Base-by-base conservation (phyloP, 1,284 basidiomycete species). In the Sporisorium exsertum region DNA sequence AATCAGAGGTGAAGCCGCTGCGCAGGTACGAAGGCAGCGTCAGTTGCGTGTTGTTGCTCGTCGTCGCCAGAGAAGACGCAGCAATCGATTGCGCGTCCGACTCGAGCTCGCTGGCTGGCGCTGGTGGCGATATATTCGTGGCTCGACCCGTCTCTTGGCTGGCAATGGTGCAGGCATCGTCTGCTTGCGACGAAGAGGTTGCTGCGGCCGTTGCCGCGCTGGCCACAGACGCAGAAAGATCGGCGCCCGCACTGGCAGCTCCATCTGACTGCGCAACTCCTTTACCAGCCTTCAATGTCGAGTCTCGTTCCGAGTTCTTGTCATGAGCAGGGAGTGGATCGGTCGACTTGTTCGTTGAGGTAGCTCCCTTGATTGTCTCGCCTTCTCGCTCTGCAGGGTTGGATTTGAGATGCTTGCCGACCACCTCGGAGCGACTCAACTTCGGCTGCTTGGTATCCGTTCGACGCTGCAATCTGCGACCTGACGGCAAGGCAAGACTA, bases 301-400 rank as follows among this genome's bases (percentile, higher is more conserved):
- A 50, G 12, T 55, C 60, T 43, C 33, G 18, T 24, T 64, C 55
- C 13, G 58, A 64, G 32, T 77, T 68, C 32, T 81, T 79, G 32
- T 79, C 80, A 40, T 87, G 87, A 42, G 91, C 92, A 10, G 47
- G 24, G 20, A 12, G 3, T 32, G 10, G 1, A 6, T 54, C 40
- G 13, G 29, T 49, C 77, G 40, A 29, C 16, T 54, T 29, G 18
- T 26, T 32, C 35, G 50, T 24, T 1, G 33, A 0, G 13, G 40
- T 40, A 10, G 40, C 16, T 9, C 35, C 42, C 50, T 77, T 72
- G 58, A 49, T 32, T 8, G 59, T 40, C 22, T 65, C 56, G 18
- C 55, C 54, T 3, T 53, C 29, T 9, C 35, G 20, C 20, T 51
- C 37, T 10, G 40, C 27, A 1, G 27, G 20, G 18, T 13, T 33